Percentiles rank a stretch among this genome's conserved stretches.
Conservation (phyloP, 768 basidiomycete genomes). For the Leccinum disarticulatum region DNA sequence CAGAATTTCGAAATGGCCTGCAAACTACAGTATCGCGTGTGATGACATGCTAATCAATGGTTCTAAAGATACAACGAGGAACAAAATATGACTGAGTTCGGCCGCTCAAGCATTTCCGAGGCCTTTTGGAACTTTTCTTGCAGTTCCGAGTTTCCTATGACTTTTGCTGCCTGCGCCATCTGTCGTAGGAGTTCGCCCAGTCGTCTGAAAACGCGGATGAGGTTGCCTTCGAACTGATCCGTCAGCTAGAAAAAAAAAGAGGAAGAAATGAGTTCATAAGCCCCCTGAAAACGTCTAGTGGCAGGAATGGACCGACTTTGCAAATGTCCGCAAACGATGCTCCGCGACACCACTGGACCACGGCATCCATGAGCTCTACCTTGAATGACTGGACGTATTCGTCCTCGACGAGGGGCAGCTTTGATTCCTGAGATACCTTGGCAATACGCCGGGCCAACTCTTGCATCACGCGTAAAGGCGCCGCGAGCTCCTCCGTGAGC, state of each 20-base stretch:
- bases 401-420: constrained; percentile 84
- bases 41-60: not conserved
- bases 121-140: constrained; percentile 92
- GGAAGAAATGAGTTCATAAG: constrained; percentile 1
- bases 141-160: constrained; percentile 93
- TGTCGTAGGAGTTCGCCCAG: constrained; percentile 93
- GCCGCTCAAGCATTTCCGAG: constrained; percentile 90
- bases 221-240: constrained; percentile 94
- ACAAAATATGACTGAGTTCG: constrained; percentile 91
- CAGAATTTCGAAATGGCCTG: not conserved
- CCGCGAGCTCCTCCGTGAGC: constrained; percentile 90
- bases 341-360: constrained; percentile 97
- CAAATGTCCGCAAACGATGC: constrained; percentile 95
- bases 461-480: constrained; percentile 92
- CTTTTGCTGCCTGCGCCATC: constrained; percentile 94
- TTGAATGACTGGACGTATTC: constrained; percentile 97
- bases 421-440: constrained; percentile 94
- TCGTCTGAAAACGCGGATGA: constrained; percentile 95
- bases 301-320: constrained; percentile 58
- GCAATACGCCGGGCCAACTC: constrained; percentile 94
- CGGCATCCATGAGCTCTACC: constrained; percentile 97
- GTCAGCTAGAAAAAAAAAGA: constrained; percentile 58
- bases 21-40: not conserved
- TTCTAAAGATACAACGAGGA: constrained; percentile 77
- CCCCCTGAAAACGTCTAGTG: no score